A percentile compares a stretch with the other conserved stretches of the same genome.
phyloP scores from a whole-genome alignment of 2,329 filamentous ascomycete species.

The Exutisphaerella laricina region DNA sequence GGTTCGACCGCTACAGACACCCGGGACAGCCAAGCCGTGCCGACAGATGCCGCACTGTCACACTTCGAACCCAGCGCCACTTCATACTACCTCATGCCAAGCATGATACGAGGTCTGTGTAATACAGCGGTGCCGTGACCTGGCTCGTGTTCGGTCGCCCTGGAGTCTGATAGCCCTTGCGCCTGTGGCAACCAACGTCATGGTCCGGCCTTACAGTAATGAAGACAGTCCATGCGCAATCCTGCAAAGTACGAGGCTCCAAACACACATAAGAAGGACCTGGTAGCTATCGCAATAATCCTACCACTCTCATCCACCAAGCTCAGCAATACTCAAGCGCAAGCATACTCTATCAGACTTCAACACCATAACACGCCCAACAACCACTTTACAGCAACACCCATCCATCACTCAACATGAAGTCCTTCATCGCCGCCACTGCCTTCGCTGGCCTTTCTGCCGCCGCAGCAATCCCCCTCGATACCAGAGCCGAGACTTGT shows the following conservation, averaged over 20 bases:
- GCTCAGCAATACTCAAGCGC: background rate
- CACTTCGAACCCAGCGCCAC: background rate
- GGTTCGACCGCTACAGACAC: too few species aligned
- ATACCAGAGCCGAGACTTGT: slow-evolving; percentile 4
- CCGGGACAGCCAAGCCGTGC: too few species aligned
- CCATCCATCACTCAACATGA: slow-evolving; percentile 22
- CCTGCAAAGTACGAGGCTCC: too few species aligned
- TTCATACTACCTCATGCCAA: background rate
- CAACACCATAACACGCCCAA: too few species aligned
- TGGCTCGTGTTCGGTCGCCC: too few species aligned
- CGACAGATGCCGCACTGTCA: background rate
- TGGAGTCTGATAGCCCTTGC: too few species aligned
- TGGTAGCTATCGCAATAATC: background rate
- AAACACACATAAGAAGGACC: too few species aligned
- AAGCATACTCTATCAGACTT: background rate
- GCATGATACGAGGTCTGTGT: background rate
- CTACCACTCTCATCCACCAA: background rate
- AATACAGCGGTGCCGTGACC: too few species aligned
- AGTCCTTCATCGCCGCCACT: slow-evolving; percentile 19
- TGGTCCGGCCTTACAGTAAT: too few species aligned
- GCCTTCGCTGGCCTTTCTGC: slow-evolving; percentile 19
- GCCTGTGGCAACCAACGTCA: too few species aligned
- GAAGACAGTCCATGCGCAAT: too few species aligned
- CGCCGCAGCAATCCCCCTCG: slow-evolving; percentile 13
- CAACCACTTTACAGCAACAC: background rate